phyloP scores from a whole-genome alignment of 352 stramenopile genomes.

The Pythium folliculosum region DNA sequence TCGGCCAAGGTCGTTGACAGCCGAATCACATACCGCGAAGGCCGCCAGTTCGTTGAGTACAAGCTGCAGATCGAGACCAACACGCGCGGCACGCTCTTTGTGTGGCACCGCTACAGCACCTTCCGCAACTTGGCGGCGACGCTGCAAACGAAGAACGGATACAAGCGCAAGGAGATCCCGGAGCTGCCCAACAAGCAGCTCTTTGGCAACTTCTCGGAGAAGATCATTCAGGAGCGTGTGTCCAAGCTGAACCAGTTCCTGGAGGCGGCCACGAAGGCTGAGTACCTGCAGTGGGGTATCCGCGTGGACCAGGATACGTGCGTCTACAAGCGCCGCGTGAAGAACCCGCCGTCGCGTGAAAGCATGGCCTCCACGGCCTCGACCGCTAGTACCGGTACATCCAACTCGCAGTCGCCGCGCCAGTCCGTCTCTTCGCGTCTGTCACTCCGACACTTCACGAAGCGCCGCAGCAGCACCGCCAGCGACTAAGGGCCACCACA shows the following conservation, averaged over 20 bases:
- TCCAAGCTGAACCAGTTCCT: constrained; percentile 52
- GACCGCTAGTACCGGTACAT: constrained; percentile 19
- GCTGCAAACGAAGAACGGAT: constrained; percentile 43
- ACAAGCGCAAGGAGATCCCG: constrained; percentile 44
- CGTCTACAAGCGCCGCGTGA: constrained; percentile 50
- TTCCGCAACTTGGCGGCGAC: constrained; percentile 45
- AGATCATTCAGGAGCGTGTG: constrained; percentile 46
- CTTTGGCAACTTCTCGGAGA: constrained; percentile 43
- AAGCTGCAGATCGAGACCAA: constrained; percentile 52
- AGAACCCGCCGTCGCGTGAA: constrained; percentile 29
- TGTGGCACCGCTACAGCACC: constrained; percentile 53
- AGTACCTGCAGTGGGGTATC: constrained; percentile 54
- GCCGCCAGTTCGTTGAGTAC: constrained; percentile 54
- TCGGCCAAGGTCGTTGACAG: constrained; percentile 41
- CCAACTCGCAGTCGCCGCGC: constrained; percentile 9
- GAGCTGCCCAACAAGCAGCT: constrained; percentile 48
- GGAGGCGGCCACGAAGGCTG: constrained; percentile 39
- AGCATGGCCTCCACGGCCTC: constrained; percentile 29
- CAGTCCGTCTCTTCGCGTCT: constrained; percentile 33
- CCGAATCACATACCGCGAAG: constrained; percentile 38
- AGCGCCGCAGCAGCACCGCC: constrained; percentile 34
- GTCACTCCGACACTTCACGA: constrained; percentile 36
- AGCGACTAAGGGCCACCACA: constrained; percentile 24
- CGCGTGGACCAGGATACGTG: constrained; percentile 50
- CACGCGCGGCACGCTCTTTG: constrained; percentile 42